These are phyloP conservation scores for Eleusine coracana DNA, from an alignment of 176 grass and related monocot genomes.

Conservation along the genomic window DNA sequence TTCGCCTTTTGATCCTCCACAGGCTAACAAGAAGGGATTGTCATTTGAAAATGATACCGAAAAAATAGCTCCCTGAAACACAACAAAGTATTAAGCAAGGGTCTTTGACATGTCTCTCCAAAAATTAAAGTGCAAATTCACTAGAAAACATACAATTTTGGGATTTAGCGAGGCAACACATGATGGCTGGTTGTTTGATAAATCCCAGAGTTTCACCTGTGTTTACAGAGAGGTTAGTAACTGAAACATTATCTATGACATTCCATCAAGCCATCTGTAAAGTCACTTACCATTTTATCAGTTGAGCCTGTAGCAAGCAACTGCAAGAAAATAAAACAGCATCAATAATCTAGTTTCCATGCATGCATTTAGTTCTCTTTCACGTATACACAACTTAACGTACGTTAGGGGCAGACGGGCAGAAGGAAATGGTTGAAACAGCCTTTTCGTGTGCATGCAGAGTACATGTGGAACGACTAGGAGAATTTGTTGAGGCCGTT, in stretches of 20 bases:
- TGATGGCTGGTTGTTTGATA: conserved; percentile 62
- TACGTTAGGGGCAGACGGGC: conserved; percentile 56
- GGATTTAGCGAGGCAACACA: conserved; percentile 57
- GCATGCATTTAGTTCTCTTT: neutral
- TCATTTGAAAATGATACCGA: conserved; percentile 65
- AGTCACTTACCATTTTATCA: conserved; percentile 64
- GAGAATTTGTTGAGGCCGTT: conserved; percentile 61
- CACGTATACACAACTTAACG: conserved; percentile 9
- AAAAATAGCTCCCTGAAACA: conserved; percentile 72
- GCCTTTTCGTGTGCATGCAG: conserved; percentile 81
- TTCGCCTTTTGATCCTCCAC: conserved; percentile 77
- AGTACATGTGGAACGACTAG: conserved; percentile 59
- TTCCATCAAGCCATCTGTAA: neutral
- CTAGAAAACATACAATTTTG: conserved; percentile 51
- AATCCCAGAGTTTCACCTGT: conserved; percentile 81
- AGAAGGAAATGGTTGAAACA: conserved; percentile 59
- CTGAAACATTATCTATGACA: neutral
- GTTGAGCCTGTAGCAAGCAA: conserved; percentile 64
- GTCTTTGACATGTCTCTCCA: neutral
- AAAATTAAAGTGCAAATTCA: neutral
- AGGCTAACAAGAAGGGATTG: conserved; percentile 62
- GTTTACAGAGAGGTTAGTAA: conserved; percentile 19
- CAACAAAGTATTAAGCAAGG: neutral
- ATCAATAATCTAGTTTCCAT: conserved; percentile 22
- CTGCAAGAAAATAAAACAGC: conserved; percentile 31